Evolutionary conservation across 768 basidiomycete species (phyloP).

Genomic region (Phylloporus rhodoxanthus): DNA sequence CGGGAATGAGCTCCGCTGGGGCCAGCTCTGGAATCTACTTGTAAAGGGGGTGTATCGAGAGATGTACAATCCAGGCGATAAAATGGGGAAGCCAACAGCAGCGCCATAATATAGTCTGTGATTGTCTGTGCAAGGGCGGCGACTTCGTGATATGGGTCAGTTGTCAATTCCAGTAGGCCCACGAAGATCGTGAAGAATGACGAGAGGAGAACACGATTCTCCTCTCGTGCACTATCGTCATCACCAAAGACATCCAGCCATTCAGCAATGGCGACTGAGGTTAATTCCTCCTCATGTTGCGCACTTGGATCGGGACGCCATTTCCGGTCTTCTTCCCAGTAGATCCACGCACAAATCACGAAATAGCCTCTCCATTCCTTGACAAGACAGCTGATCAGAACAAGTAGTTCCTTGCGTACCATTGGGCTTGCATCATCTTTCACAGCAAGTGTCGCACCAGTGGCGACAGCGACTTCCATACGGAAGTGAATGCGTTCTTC

Average conservation of each 20-base stretch:
- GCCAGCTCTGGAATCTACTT: slow-evolving; percentile 32
- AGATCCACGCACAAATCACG: slow-evolving; percentile 93
- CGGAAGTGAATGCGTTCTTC: slow-evolving; percentile 77
- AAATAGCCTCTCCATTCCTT: slow-evolving; percentile 97
- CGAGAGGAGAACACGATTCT: slow-evolving; percentile 79
- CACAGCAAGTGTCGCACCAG: slow-evolving; percentile 79
- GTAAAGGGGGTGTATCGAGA: slow-evolving; percentile 43
- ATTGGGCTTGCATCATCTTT: slow-evolving; percentile 95
- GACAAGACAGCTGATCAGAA: slow-evolving; percentile 87
- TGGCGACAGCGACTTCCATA: slow-evolving; percentile 89
- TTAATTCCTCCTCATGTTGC: slow-evolving; percentile 63
- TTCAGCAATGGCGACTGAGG: slow-evolving; percentile 63
- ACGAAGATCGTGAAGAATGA: slow-evolving; percentile 93
- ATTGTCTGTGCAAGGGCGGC: slow-evolving; percentile 86
- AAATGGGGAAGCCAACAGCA: slow-evolving; percentile 87
- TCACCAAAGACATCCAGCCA: slow-evolving; percentile 73
- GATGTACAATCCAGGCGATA: slow-evolving; percentile 65
- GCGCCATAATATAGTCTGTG: slow-evolving; percentile 86
- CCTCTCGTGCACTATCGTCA: slow-evolving; percentile 60
- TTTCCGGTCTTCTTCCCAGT: slow-evolving; percentile 85
- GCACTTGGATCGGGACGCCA: slow-evolving; percentile 41
- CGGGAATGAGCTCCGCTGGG: slow-evolving; percentile 35
- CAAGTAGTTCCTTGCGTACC: slow-evolving; percentile 89
- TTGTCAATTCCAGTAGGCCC: slow-evolving; percentile 81
- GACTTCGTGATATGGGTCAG: slow-evolving; percentile 91